Conservation (phyloP, 495 filamentous ascomycete genomes). For the Hypomontagnella monticulosa region DNA sequence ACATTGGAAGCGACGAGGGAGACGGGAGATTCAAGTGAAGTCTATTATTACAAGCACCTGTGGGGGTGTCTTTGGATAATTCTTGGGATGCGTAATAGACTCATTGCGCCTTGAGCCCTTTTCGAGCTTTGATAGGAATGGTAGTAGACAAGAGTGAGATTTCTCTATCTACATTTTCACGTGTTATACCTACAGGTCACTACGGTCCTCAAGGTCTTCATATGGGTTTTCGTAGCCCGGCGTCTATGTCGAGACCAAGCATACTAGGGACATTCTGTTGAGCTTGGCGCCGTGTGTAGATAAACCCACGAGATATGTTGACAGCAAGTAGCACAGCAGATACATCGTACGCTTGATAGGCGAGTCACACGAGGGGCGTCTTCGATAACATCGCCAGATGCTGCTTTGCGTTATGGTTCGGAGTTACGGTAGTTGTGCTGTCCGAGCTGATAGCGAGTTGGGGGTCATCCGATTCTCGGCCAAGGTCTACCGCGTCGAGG, state of each 20-base stretch:
- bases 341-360: neutral
- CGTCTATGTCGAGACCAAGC: neutral
- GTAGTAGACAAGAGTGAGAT: neutral
- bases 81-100: neutral
- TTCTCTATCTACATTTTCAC: neutral
- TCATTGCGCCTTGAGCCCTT: neutral
- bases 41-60: neutral
- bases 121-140: no score
- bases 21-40: neutral
- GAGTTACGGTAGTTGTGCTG: conserved; percentile 8
- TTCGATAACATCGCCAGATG: conserved; percentile 9
- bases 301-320: conserved; percentile 6
- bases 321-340: conserved; percentile 18
- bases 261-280: no score
- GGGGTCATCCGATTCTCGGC: conserved; percentile 23
- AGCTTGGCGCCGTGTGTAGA: neutral
- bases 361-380: conserved; percentile 17
- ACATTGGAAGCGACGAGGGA: conserved; percentile 3
- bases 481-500: conserved; percentile 1
- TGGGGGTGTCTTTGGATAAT: neutral
- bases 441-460: conserved; percentile 5
- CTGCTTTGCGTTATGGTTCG: conserved; percentile 6
- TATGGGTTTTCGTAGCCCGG: neutral
- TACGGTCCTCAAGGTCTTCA: neutral
- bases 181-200: neutral